Evolutionary conservation across 208 protist species (phyloP).

Genomic region (Acanthamoeba pearcei): DNA sequence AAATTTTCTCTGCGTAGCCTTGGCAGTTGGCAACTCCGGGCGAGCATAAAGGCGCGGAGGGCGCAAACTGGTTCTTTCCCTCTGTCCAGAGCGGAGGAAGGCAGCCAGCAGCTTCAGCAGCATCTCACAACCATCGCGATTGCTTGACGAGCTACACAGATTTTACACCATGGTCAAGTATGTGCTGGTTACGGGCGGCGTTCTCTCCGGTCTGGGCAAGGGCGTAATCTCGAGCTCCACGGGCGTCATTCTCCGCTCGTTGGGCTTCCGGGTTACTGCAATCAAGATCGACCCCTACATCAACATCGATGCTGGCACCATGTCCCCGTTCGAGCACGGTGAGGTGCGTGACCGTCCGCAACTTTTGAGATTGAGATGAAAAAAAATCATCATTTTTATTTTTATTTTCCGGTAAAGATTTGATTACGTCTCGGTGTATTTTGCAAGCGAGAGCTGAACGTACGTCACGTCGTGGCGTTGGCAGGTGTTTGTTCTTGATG

Average conservation of each 20-base stretch:
- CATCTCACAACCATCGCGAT: neutral
- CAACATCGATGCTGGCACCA: constrained; percentile 94
- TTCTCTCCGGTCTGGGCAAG: constrained; percentile 99
- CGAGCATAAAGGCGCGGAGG: neutral
- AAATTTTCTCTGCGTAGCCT: neutral
- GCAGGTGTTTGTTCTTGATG: constrained; percentile 98
- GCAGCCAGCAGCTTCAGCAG: constrained; percentile 23
- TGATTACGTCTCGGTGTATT: neutral
- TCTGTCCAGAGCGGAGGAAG: constrained; percentile 48
- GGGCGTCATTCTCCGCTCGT: constrained; percentile 88
- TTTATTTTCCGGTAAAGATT: too few relatives aligned
- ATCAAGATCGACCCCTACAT: constrained; percentile 99
- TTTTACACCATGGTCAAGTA: constrained; percentile 88
- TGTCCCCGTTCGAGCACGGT: constrained; percentile 98
- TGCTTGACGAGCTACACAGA: neutral
- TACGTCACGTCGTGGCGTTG: neutral
- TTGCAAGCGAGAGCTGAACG: neutral
- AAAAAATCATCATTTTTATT: constrained; percentile 71
- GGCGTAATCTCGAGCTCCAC: constrained; percentile 93
- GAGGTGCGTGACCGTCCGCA: constrained; percentile 9
- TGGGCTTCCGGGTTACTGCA: constrained; percentile 95
- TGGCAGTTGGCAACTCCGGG: neutral
- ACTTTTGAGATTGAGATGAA: constrained; percentile 52
- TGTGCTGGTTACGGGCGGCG: constrained; percentile 98
- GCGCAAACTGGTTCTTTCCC: neutral